Conservation (phyloP, 2,329 filamentous ascomycete genomes). For the Talaromyces atroroseus region DNA sequence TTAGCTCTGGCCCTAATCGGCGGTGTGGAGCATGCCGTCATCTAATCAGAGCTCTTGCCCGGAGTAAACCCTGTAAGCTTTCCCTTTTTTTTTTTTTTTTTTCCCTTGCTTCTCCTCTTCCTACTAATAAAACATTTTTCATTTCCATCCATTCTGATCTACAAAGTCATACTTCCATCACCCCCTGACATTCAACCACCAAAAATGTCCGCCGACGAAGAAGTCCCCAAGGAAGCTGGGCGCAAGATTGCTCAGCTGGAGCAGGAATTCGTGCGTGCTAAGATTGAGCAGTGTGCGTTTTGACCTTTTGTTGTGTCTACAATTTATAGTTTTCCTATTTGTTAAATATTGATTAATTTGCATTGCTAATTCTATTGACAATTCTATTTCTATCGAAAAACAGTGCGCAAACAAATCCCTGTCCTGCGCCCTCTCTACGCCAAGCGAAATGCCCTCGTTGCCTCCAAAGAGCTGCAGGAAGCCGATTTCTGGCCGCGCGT, state of each 20-base stretch:
- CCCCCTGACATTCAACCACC: too few species aligned
- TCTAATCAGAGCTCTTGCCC: not conserved
- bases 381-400: not conserved
- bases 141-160: too few species aligned
- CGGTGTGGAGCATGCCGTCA: not conserved
- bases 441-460: constrained; percentile 65
- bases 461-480: constrained; percentile 52
- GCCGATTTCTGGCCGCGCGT: constrained; percentile 93
- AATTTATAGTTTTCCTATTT: not conserved
- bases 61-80: not conserved
- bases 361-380: not conserved
- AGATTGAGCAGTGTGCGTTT: constrained; percentile 72
- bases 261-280: constrained; percentile 75
- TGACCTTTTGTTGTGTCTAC: not conserved
- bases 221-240: constrained; percentile 43
- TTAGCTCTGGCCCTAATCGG: too few species aligned
- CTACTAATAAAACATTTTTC: not conserved
- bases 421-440: constrained; percentile 67
- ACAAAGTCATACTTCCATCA: too few species aligned
- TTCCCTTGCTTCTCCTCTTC: too few species aligned
- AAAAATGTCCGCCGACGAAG: constrained; percentile 14
- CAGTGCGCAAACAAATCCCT: constrained; percentile 68
- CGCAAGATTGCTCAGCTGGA: constrained; percentile 69
- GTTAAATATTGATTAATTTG: too few species aligned
- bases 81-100: not conserved